Conservation (phyloP, 2,329 filamentous ascomycete genomes). For the Fusarium pseudocircinatum region DNA sequence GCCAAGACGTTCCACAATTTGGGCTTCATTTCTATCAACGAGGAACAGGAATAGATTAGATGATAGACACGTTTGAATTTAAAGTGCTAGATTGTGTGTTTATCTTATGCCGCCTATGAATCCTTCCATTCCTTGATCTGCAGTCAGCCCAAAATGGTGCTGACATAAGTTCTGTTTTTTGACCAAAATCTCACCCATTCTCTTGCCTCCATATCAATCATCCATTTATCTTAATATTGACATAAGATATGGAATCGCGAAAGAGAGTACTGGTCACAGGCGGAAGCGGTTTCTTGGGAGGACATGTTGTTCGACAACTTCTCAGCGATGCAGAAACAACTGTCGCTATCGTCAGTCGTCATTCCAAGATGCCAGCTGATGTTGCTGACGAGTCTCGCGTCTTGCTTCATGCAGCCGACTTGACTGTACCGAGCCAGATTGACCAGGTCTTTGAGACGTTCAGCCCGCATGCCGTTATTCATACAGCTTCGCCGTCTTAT, state of each 20-base stretch:
- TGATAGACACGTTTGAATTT: background rate
- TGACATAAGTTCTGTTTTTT: background rate
- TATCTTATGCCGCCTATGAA: background rate
- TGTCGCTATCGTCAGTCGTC: background rate
- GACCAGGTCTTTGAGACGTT: background rate
- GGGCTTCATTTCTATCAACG: background rate
- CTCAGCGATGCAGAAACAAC: background rate
- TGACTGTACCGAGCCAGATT: background rate
- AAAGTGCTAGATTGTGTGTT: background rate
- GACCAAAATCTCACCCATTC: background rate
- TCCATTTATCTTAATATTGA: no score
- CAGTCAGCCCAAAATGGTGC: background rate
- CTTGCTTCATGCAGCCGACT: background rate
- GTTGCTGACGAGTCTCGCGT: background rate
- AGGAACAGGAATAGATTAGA: background rate
- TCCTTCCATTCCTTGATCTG: background rate
- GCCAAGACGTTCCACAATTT: background rate
- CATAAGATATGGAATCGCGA: background rate
- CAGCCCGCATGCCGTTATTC: background rate
- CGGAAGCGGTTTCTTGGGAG: constrained; percentile 1
- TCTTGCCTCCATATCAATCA: rapidly evolving
- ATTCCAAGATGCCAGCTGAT: background rate
- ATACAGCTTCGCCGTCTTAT: background rate
- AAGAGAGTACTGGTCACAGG: background rate
- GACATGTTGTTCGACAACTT: background rate